These are phyloP conservation scores for Aspergillus funiculosus DNA, from an alignment of 495 filamentous ascomycete genomes.

Conservation along the genomic window DNA sequence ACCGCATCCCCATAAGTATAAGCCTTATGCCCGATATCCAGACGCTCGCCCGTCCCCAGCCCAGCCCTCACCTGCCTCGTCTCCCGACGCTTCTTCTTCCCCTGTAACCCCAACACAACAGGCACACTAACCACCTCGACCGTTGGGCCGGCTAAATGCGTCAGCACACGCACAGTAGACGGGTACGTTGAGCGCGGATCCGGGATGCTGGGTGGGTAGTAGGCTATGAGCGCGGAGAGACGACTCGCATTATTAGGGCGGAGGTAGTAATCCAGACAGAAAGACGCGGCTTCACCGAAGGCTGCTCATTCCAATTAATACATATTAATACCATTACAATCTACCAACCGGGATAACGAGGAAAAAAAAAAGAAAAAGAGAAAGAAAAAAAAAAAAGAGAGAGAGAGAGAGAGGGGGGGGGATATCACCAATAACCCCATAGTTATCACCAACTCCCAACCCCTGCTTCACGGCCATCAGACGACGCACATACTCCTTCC, in stretches of 20 bases:
- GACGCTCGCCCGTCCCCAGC: slow-evolving; percentile 47
- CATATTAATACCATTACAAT: not conserved
- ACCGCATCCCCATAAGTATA: slow-evolving; percentile 44
- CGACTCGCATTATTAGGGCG: slow-evolving; percentile 42
- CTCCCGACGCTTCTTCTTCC: slow-evolving; percentile 46
- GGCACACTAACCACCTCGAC: slow-evolving; percentile 41
- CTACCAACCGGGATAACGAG: no score
- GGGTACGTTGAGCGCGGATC: slow-evolving; percentile 45
- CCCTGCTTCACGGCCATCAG: slow-evolving; percentile 42
- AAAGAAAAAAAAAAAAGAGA: no score
- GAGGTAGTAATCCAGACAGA: slow-evolving; percentile 49
- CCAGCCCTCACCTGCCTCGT: slow-evolving; percentile 48
- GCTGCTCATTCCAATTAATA: slow-evolving; percentile 35
- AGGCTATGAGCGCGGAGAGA: slow-evolving; percentile 51
- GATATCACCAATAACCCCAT: slow-evolving; percentile 45
- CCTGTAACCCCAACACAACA: slow-evolving; percentile 59
- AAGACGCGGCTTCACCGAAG: slow-evolving; percentile 54
- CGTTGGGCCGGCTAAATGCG: slow-evolving; percentile 50
- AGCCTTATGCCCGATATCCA: slow-evolving; percentile 35
- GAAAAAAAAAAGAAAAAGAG: no score
- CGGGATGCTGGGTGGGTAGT: slow-evolving; percentile 54
- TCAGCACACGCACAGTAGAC: slow-evolving; percentile 40
- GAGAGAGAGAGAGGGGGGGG: no score
- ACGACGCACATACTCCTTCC: slow-evolving; percentile 47
- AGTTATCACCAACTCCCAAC: slow-evolving; percentile 45